phyloP scores from a whole-genome alignment of 305 asterid species.

The Ilex paraguariensis region DNA sequence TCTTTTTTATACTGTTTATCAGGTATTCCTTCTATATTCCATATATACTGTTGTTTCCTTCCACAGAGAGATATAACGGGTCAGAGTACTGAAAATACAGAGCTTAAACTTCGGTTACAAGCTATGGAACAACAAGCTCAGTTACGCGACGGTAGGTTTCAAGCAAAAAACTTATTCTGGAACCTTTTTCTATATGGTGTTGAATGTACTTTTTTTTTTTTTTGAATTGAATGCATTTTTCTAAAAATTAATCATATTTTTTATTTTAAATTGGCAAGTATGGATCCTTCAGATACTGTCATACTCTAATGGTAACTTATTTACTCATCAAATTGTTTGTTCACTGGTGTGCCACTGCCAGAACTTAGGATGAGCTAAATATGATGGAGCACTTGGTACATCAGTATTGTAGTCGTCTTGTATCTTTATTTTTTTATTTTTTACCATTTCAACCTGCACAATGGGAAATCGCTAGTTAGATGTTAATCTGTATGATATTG shows the following conservation, averaged over 20 bases:
- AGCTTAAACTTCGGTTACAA: conserved; percentile 86
- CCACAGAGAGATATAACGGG: conserved; percentile 82
- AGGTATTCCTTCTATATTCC: background rate
- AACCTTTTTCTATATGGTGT: background rate
- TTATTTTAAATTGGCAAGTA: too few species aligned
- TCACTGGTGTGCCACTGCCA: too few species aligned
- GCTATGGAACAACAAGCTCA: conserved; percentile 98
- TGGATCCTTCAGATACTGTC: too few species aligned
- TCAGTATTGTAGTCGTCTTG: too few species aligned
- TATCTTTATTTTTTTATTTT: too few species aligned
- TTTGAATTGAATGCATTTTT: background rate
- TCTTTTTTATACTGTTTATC: background rate
- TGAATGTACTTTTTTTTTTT: background rate
- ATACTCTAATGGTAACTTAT: too few species aligned
- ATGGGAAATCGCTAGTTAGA: background rate
- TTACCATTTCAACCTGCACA: background rate
- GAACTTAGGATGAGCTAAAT: too few species aligned
- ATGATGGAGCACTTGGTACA: too few species aligned
- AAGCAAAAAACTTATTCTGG: conserved; percentile 1
- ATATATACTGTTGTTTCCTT: conserved; percentile 7
- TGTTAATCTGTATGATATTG: background rate
- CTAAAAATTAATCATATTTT: too few species aligned
- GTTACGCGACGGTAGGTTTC: conserved; percentile 72
- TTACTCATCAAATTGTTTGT: too few species aligned
- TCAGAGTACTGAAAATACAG: conserved; percentile 70